Conservation (phyloP, 2,329 filamentous ascomycete genomes). For the Venturia pyrina region DNA sequence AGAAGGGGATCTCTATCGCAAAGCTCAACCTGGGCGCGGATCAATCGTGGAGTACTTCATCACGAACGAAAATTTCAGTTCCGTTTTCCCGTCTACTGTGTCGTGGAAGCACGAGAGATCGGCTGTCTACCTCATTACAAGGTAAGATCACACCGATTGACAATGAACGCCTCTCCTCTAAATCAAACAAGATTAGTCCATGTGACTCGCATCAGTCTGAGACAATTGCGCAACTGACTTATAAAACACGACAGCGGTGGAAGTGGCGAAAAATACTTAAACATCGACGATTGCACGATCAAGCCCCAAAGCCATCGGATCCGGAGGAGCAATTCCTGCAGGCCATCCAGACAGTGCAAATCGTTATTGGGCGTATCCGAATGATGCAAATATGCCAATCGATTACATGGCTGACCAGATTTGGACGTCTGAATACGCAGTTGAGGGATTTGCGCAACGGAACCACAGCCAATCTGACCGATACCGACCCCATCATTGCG, state of each 20-base stretch:
- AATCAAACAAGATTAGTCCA: neutral
- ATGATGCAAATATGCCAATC: too few species aligned
- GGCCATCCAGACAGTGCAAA: neutral
- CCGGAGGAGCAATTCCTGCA: too few species aligned
- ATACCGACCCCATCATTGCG: too few species aligned
- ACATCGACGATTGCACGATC: neutral
- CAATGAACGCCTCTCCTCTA: neutral
- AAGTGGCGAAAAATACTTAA: too few species aligned
- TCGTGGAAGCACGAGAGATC: neutral
- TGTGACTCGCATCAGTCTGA: neutral
- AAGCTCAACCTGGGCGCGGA: neutral
- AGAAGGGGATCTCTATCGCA: constrained; percentile 47
- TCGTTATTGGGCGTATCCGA: too few species aligned
- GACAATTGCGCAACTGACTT: too few species aligned
- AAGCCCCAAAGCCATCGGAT: too few species aligned
- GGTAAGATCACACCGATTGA: neutral
- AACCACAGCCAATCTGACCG: too few species aligned
- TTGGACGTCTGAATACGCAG: too few species aligned
- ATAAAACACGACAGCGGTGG: neutral
- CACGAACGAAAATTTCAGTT: neutral
- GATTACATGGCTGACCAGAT: too few species aligned
- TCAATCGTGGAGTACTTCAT: constrained; percentile 5
- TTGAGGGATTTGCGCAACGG: too few species aligned
- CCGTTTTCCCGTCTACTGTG: neutral
- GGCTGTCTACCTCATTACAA: neutral